Conservation (phyloP, 1,284 basidiomycete genomes). For the Boletellus dicymbophilus region DNA sequence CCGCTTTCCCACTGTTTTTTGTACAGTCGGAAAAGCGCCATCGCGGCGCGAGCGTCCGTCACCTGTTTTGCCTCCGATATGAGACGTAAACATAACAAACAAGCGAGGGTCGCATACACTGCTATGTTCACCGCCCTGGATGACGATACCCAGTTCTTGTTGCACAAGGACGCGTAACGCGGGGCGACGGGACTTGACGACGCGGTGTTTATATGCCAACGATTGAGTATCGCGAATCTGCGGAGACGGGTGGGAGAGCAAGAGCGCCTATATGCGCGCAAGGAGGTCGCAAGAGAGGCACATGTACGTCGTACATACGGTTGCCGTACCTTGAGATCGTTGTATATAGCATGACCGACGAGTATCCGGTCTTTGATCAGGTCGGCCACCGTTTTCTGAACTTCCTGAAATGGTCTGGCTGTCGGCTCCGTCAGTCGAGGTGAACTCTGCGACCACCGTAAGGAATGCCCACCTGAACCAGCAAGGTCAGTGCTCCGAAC, state of each 20-base stretch:
- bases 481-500: constrained; percentile 79
- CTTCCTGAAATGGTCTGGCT: constrained; percentile 78
- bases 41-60: constrained; percentile 92
- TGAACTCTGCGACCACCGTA: neutral
- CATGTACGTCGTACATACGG: neutral
- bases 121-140: constrained; percentile 88
- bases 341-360: constrained; percentile 93
- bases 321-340: constrained; percentile 79
- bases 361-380: constrained; percentile 82
- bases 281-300: neutral
- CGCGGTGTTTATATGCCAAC: constrained; percentile 55
- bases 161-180: constrained; percentile 83
- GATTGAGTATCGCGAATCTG: constrained; percentile 86
- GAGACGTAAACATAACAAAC: neutral
- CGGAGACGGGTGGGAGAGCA: constrained; percentile 87
- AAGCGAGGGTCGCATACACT: constrained; percentile 55
- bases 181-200: constrained; percentile 65
- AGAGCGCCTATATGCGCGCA: constrained; percentile 65
- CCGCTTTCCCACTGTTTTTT: constrained; percentile 83
- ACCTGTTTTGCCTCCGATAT: constrained; percentile 50
- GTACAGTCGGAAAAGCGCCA: constrained; percentile 92
- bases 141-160: constrained; percentile 81
- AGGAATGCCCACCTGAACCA: constrained; percentile 44
- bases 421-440: neutral
- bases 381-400: constrained; percentile 81